A percentile compares a stretch with the other conserved stretches of the same genome.
These are phyloP conservation scores for Secale cereale DNA, from an alignment of 176 grass and related monocot species.

Conservation along the genomic window DNA sequence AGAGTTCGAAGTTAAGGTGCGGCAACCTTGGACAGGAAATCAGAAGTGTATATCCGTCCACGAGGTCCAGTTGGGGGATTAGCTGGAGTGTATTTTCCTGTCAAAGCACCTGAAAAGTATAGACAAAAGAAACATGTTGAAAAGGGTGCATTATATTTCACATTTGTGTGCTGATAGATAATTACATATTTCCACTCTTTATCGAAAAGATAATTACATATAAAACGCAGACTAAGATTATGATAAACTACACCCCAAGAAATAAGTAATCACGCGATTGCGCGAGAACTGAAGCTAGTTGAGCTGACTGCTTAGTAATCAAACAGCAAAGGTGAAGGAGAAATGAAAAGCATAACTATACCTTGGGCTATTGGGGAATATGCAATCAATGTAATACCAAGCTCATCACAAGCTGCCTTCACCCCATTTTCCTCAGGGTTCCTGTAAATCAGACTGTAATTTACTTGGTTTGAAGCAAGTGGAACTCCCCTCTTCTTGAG, in stretches of 20 bases:
- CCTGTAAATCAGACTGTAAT: conserved; percentile 77
- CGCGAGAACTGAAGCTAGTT: not conserved
- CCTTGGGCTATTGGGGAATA: conserved; percentile 84
- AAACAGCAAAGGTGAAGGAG: not conserved
- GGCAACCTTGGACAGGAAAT: conserved; percentile 36
- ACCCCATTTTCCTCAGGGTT: conserved; percentile 68
- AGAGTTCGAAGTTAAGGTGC: not conserved
- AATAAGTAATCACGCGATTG: not conserved
- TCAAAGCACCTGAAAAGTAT: conserved; percentile 36
- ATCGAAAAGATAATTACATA: not conserved
- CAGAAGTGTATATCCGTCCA: conserved; percentile 44
- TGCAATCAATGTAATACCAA: conserved; percentile 72
- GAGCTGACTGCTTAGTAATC: not conserved
- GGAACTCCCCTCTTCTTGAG: conserved; percentile 41
- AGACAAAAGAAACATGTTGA: not conserved
- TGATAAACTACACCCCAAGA: not conserved
- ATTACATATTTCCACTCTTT: no score
- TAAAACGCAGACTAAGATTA: not conserved
- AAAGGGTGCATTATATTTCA: not conserved
- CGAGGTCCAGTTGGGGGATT: conserved; percentile 38
- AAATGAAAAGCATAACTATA: not conserved
- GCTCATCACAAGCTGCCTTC: conserved; percentile 69
- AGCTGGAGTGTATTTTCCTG: conserved; percentile 43
- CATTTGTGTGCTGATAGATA: not conserved
- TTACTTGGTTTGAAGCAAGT: conserved; percentile 80